phyloP scores from a whole-genome alignment of 306 rosid species.

The Cyclanthera cordifolia region DNA sequence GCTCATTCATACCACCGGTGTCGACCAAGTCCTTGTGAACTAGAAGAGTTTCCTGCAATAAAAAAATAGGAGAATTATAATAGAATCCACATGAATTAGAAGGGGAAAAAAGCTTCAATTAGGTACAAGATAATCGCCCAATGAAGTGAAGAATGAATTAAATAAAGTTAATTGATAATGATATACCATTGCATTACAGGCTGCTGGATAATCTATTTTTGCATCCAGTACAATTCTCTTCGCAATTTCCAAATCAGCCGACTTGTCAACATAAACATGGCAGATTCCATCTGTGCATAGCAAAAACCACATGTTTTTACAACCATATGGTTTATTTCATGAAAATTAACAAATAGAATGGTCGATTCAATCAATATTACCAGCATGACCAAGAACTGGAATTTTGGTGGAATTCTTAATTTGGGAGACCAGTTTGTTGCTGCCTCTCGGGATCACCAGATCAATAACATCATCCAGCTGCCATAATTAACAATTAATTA shows the following conservation, averaged over 20 bases:
- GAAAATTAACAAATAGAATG: slow-evolving; percentile 11
- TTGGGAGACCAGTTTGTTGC: slow-evolving; percentile 90
- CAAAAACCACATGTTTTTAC: background rate
- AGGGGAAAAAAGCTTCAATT: background rate
- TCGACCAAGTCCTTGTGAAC: slow-evolving; percentile 58
- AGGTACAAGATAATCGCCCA: background rate
- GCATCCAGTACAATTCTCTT: slow-evolving; percentile 72
- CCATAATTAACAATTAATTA: slow-evolving; percentile 9
- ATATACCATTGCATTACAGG: slow-evolving; percentile 96
- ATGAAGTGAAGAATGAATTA: slow-evolving; percentile 1
- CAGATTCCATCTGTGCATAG: slow-evolving; percentile 87
- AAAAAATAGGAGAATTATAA: slow-evolving; percentile 15
- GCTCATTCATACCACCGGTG: slow-evolving; percentile 41
- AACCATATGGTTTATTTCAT: background rate
- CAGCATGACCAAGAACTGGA: slow-evolving; percentile 98
- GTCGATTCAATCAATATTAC: slow-evolving; percentile 33
- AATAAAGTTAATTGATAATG: background rate
- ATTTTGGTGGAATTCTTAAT: slow-evolving; percentile 86
- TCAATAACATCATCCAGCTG: slow-evolving; percentile 92
- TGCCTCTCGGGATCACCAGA: slow-evolving; percentile 96
- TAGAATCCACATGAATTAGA: background rate
- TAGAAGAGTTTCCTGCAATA: slow-evolving; percentile 86
- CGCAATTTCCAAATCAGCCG: slow-evolving; percentile 81
- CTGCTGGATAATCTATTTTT: slow-evolving; percentile 91
- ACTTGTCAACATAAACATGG: slow-evolving; percentile 85